phyloP scores from a whole-genome alignment of 495 filamentous ascomycete genomes.

The Penicilliopsis zonata region DNA sequence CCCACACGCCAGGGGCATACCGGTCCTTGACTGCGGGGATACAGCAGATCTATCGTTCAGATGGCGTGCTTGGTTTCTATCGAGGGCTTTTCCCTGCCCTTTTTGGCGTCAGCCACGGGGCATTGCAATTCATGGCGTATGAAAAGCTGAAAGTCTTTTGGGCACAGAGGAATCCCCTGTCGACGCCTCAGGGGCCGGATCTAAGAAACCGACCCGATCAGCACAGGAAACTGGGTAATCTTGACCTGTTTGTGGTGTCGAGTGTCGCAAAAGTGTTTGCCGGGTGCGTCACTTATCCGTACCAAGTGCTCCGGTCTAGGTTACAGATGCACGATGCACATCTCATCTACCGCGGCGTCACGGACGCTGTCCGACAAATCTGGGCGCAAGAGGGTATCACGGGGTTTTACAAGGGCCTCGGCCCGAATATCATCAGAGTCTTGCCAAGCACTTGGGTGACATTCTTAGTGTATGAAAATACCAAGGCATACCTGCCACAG shows the following conservation, averaged over 20 bases:
- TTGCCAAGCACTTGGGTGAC: conserved; percentile 93
- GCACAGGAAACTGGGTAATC: conserved; percentile 45
- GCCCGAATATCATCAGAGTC: conserved; percentile 78
- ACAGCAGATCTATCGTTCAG: conserved; percentile 45
- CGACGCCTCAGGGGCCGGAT: background rate
- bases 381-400: conserved; percentile 66
- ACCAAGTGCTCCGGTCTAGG: conserved; percentile 79
- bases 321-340: conserved; percentile 78
- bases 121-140: conserved; percentile 93
- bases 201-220: conserved; percentile 1
- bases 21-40: conserved; percentile 59
- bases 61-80: conserved; percentile 72
- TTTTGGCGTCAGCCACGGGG: conserved; percentile 88
- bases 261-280: conserved; percentile 80
- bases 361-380: conserved; percentile 59
- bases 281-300: conserved; percentile 79
- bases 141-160: conserved; percentile 67
- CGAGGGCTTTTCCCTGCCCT: conserved; percentile 71
- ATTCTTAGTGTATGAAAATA: conserved; percentile 97
- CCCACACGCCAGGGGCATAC: conserved; percentile 65
- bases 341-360: conserved; percentile 49
- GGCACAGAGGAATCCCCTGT: conserved; percentile 4
- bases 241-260: conserved; percentile 66
- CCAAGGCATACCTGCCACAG: conserved; percentile 36
- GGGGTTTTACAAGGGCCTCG: conserved; percentile 89